Evolutionary conservation across 768 basidiomycete genomes (phyloP).

Genomic region (Dentipellis sp.): DNA sequence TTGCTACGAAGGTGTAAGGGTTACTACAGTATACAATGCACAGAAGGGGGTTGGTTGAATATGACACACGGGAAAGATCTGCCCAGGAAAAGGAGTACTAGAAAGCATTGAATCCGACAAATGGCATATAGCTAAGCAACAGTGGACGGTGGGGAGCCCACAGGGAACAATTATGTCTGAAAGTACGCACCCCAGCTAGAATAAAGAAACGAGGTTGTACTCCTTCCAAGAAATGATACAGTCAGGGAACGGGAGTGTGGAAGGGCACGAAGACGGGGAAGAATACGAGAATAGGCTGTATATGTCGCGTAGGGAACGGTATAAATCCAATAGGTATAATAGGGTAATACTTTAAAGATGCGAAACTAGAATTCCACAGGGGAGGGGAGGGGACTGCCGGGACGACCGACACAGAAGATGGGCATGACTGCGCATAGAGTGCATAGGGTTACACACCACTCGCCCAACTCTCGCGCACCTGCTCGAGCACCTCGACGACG

Average conservation of each 20-base stretch:
- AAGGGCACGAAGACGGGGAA: neutral
- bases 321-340: constrained; percentile 3
- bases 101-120: neutral
- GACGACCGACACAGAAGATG: neutral
- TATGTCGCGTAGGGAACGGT: neutral
- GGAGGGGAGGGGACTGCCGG: neutral
- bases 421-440: neutral
- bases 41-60: neutral
- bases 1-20: no score
- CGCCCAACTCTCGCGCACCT: constrained; percentile 39
- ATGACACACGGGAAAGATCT: neutral
- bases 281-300: neutral
- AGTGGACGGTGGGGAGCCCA: neutral
- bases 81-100: neutral
- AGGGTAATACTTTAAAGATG: neutral
- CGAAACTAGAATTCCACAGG: neutral
- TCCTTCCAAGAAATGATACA: neutral
- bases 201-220: constrained; percentile 1
- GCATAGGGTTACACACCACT: constrained; percentile 10
- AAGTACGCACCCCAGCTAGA: neutral
- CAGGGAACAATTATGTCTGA: neutral
- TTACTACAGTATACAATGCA: neutral
- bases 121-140: neutral
- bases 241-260: neutral
- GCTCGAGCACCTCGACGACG: constrained; percentile 79